Conservation (phyloP, 2,329 filamentous ascomycete species). For the Colletotrichum somersetense region DNA sequence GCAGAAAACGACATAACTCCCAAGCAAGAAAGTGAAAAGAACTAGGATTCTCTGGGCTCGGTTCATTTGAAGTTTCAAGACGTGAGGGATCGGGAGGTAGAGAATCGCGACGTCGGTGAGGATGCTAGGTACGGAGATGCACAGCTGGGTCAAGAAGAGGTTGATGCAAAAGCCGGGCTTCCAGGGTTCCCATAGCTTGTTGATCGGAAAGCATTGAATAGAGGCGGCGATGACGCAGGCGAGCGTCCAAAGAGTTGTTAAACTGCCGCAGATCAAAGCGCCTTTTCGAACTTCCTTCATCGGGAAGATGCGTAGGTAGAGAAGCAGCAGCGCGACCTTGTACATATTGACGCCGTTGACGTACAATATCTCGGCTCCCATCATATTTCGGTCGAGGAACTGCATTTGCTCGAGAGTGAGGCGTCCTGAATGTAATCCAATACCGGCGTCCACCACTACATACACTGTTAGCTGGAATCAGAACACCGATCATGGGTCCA, state of each 20-base stretch:
- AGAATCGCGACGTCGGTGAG: conserved; percentile 38
- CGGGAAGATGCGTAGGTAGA: conserved; percentile 59
- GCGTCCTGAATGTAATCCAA: conserved; percentile 33
- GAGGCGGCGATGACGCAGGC: conserved; percentile 37
- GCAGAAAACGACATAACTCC: conserved; percentile 37
- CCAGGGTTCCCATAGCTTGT: conserved; percentile 38
- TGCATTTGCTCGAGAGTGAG: conserved; percentile 31
- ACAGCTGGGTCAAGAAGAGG: conserved; percentile 33
- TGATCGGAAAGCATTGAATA: conserved; percentile 25
- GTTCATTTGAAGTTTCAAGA: conserved; percentile 36
- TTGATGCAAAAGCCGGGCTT: conserved; percentile 36
- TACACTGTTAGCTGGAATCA: not conserved
- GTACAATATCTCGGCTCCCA: conserved; percentile 37
- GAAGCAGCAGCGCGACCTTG: conserved; percentile 57
- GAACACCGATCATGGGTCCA: fast-evolving
- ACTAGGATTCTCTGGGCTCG: conserved; percentile 27
- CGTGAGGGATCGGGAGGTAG: conserved; percentile 35
- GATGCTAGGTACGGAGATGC: conserved; percentile 34
- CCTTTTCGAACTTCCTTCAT: conserved; percentile 46
- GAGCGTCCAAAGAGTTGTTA: conserved; percentile 28
- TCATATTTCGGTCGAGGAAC: conserved; percentile 32
- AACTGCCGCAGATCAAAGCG: conserved; percentile 31
- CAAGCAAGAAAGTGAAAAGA: conserved; percentile 33
- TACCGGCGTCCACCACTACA: conserved; percentile 32
- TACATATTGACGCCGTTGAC: conserved; percentile 40